Evolutionary conservation across 2,329 filamentous ascomycete genomes (phyloP).

Genomic region (Pezicula rhizophila): DNA sequence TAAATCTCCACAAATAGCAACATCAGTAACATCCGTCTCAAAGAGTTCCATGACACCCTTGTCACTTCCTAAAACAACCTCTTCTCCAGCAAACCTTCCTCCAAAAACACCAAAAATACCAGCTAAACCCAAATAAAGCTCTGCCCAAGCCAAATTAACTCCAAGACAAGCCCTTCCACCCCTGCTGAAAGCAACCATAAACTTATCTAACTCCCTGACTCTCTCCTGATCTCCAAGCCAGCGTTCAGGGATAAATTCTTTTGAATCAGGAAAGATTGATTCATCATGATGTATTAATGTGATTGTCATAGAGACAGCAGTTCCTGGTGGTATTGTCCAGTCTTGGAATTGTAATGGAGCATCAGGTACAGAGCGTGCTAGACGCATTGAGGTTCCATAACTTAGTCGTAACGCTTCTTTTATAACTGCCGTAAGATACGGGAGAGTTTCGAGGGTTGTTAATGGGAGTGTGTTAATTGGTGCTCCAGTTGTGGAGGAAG

Average conservation of each 20-base stretch:
- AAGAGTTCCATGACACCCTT: slow-evolving; percentile 17
- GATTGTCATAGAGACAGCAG: slow-evolving; percentile 22
- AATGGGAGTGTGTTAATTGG: slow-evolving; percentile 7
- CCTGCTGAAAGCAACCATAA: slow-evolving; percentile 27
- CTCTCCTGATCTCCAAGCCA: slow-evolving; percentile 20
- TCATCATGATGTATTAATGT: slow-evolving; percentile 27
- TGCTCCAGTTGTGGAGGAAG: background rate
- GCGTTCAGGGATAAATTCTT: slow-evolving; percentile 29
- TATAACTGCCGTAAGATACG: slow-evolving; percentile 24
- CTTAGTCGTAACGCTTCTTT: slow-evolving; percentile 25
- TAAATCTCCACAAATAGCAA: slow-evolving; percentile 11
- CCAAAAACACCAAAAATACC: slow-evolving; percentile 13
- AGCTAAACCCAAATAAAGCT: slow-evolving; percentile 13
- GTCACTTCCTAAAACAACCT: background rate
- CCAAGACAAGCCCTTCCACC: slow-evolving; percentile 9
- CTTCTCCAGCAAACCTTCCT: slow-evolving; percentile 4
- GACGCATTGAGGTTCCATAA: slow-evolving; percentile 23
- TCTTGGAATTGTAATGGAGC: slow-evolving; percentile 5
- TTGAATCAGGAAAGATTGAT: slow-evolving; percentile 27
- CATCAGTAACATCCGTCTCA: slow-evolving; percentile 21
- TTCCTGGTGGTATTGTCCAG: slow-evolving; percentile 1
- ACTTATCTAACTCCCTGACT: slow-evolving; percentile 20
- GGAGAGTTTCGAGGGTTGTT: slow-evolving; percentile 17
- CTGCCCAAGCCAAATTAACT: slow-evolving; percentile 15
- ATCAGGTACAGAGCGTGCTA: slow-evolving; percentile 18